These are phyloP conservation scores for Vigna mungo DNA, from an alignment of 306 rosid species.

Conservation along the genomic window DNA sequence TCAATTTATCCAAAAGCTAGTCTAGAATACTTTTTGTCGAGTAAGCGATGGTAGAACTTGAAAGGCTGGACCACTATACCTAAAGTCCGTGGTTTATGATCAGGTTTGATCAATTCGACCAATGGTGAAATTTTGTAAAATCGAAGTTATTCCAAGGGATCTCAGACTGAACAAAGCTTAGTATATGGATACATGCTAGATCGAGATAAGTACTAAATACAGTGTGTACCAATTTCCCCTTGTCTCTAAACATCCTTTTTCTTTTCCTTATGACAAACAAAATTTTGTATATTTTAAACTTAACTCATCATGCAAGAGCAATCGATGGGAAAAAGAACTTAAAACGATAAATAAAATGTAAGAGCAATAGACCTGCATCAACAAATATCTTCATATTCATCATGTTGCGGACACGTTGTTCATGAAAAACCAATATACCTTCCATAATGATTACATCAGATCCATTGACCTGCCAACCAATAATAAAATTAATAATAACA, in stretches of 20 bases:
- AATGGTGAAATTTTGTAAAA: neutral
- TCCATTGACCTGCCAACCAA: constrained; percentile 80
- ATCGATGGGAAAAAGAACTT: neutral
- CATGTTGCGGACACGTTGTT: constrained; percentile 80
- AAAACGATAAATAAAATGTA: constrained; percentile 15
- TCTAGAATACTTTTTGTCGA: neutral
- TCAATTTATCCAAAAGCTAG: neutral
- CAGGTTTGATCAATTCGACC: neutral
- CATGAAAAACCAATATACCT: constrained; percentile 96
- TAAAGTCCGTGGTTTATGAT: constrained; percentile 16
- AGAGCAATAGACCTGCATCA: constrained; percentile 72
- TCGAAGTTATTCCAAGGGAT: neutral
- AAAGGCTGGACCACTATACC: neutral
- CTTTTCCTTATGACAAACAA: constrained; percentile 4
- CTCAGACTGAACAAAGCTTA: constrained; percentile 31
- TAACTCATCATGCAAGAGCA: too few relatives aligned
- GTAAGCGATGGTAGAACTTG: neutral
- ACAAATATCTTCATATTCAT: constrained; percentile 96
- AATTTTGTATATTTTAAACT: constrained; percentile 5
- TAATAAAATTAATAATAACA: neutral
- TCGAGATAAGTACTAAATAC: neutral
- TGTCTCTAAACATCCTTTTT: neutral
- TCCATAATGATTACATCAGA: constrained; percentile 89
- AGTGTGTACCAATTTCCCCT: constrained; percentile 13
- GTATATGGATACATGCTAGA: constrained; percentile 15